Conservation (phyloP, 2,329 filamentous ascomycete species). For the Fusarium sp. region DNA sequence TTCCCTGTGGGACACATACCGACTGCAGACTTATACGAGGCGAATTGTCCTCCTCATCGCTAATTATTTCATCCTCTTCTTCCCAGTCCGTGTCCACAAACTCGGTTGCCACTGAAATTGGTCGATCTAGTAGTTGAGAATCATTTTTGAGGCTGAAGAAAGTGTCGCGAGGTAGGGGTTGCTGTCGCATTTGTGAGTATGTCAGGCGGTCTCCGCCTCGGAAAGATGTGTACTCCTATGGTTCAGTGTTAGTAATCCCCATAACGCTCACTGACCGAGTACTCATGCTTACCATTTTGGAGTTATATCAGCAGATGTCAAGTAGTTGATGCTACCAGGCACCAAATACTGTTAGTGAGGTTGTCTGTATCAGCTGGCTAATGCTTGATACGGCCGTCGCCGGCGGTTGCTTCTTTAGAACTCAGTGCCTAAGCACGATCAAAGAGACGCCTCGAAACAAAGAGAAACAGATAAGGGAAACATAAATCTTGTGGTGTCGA, state of each 20-base stretch:
- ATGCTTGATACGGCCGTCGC: constrained; percentile 48
- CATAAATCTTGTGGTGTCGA: constrained; percentile 47
- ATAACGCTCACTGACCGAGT: not conserved
- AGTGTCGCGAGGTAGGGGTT: constrained; percentile 60
- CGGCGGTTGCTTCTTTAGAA: constrained; percentile 47
- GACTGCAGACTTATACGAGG: constrained; percentile 75
- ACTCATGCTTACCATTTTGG: constrained; percentile 48
- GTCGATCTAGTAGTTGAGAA: constrained; percentile 59
- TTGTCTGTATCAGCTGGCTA: constrained; percentile 27
- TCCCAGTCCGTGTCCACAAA: constrained; percentile 81
- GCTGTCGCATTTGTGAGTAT: constrained; percentile 63
- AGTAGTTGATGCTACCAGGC: constrained; percentile 24
- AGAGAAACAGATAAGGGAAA: constrained; percentile 40
- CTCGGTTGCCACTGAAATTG: constrained; percentile 77
- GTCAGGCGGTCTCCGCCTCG: constrained; percentile 50
- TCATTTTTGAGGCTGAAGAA: constrained; percentile 69
- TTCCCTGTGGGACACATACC: constrained; percentile 58
- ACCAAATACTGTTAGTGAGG: constrained; percentile 28
- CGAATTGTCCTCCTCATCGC: constrained; percentile 71
- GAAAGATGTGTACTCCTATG: constrained; percentile 50
- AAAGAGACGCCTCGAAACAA: constrained; percentile 43
- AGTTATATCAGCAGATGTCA: constrained; percentile 1
- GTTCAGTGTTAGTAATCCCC: not conserved
- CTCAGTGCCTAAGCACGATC: constrained; percentile 29
- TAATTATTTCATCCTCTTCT: constrained; percentile 71